Conservation (phyloP, 805 yeast genomes). For the Candida patagonica region DNA sequence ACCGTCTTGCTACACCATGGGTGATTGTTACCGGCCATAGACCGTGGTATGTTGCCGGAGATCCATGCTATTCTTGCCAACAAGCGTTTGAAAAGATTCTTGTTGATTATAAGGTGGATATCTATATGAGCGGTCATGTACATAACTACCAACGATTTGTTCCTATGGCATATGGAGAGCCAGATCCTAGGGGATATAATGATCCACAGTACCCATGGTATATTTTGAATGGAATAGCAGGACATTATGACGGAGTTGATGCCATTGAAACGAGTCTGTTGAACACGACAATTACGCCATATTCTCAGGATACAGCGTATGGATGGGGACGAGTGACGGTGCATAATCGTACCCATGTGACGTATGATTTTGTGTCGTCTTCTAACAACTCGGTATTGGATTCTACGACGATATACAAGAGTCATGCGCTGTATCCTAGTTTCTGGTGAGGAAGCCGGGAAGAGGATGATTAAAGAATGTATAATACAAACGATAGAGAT, state of each 20-base stretch:
- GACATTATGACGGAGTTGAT: conserved; percentile 25
- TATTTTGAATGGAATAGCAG: conserved; percentile 26
- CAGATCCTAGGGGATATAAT: conserved; percentile 24
- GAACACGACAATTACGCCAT: background rate
- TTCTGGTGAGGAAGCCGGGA: no score
- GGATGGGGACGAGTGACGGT: conserved; percentile 26
- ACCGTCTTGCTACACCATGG: conserved; percentile 25
- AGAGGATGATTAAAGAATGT: no score
- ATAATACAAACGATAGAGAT: no score
- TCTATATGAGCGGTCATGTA: conserved; percentile 21
- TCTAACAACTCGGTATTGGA: conserved; percentile 21
- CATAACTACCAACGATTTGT: conserved; percentile 20
- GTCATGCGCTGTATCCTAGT: no score
- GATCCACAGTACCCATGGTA: conserved; percentile 26
- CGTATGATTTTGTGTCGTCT: conserved; percentile 25
- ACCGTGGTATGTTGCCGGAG: conserved; percentile 26
- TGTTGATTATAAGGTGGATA: conserved; percentile 18
- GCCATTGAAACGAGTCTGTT: conserved; percentile 4
- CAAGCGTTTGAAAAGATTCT: conserved; percentile 20
- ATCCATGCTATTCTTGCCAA: conserved; percentile 11
- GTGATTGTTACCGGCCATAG: conserved; percentile 23
- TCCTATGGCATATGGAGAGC: conserved; percentile 19
- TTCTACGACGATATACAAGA: conserved; percentile 22
- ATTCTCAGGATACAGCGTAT: conserved; percentile 13
- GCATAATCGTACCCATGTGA: conserved; percentile 25